A percentile compares a stretch with the other conserved stretches of the same genome.
Evolutionary conservation across 805 yeast species (phyloP).

Genomic region (Spathaspora hagerdaliae): DNA sequence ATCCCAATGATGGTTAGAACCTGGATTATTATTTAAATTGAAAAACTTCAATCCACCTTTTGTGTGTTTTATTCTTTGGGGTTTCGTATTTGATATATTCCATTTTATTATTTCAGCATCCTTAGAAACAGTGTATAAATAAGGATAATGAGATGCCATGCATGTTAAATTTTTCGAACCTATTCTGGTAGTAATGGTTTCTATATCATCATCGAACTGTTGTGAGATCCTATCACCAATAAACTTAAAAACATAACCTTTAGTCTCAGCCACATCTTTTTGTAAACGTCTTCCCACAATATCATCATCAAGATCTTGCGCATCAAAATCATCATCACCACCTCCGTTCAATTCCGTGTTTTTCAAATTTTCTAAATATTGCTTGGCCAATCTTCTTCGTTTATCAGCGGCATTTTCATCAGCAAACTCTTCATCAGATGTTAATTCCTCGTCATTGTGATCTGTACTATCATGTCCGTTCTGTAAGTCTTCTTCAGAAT

Average conservation of each 20-base stretch:
- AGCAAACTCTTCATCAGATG: constrained; percentile 69
- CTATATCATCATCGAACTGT: constrained; percentile 35
- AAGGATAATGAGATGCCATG: constrained; percentile 53
- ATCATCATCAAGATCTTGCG: constrained; percentile 86
- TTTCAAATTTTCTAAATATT: constrained; percentile 78
- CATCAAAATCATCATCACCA: constrained; percentile 60
- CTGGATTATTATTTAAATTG: constrained; percentile 44
- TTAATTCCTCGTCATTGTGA: constrained; percentile 39
- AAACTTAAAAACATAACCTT: constrained; percentile 76
- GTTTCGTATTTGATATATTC: constrained; percentile 60
- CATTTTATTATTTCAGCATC: constrained; percentile 79
- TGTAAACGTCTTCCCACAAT: constrained; percentile 75
- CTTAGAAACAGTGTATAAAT: constrained; percentile 77
- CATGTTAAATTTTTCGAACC: constrained; percentile 57
- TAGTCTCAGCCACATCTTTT: constrained; percentile 84
- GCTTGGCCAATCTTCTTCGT: constrained; percentile 90
- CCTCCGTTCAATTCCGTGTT: constrained; percentile 45
- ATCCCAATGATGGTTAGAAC: constrained; percentile 69
- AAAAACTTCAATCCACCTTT: constrained; percentile 56
- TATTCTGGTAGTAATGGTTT: constrained; percentile 48
- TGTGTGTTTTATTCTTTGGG: constrained; percentile 58
- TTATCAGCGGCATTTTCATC: constrained; percentile 87
- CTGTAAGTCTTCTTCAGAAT: constrained; percentile 50
- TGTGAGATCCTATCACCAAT: constrained; percentile 48
- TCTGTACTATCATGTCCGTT: constrained; percentile 46